Conservation (phyloP, 345 rosid genomes). For the Lumnitzera racemosa region DNA sequence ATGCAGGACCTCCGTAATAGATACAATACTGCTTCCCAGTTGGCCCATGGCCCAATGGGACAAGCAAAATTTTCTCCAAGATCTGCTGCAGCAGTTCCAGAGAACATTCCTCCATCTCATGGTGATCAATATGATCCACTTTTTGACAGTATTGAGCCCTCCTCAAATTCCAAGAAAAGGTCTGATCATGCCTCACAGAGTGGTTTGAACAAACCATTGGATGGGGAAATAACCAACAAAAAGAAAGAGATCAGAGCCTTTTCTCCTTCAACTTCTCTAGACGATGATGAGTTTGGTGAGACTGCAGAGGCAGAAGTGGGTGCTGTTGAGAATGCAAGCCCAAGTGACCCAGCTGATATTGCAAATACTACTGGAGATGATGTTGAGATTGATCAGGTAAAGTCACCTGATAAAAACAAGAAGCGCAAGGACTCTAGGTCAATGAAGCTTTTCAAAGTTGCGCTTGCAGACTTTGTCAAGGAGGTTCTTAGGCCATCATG, state of each 20-base stretch:
- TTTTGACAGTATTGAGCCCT: slow-evolving; percentile 73
- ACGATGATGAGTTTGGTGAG: slow-evolving; percentile 63
- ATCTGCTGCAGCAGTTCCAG: slow-evolving; percentile 27
- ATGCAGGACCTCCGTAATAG: slow-evolving; percentile 21
- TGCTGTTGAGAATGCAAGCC: slow-evolving; percentile 51
- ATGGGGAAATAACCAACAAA: slow-evolving; percentile 48
- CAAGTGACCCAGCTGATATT: slow-evolving; percentile 26
- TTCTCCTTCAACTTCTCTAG: slow-evolving; percentile 26
- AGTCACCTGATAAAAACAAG: slow-evolving; percentile 43
- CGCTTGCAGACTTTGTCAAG: slow-evolving; percentile 85
- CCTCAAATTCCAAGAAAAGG: slow-evolving; percentile 31
- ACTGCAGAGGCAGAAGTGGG: slow-evolving; percentile 57
- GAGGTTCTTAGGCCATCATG: slow-evolving; percentile 85
- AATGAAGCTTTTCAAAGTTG: slow-evolving; percentile 59
- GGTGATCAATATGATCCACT: slow-evolving; percentile 82
- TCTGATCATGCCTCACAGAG: slow-evolving; percentile 27
- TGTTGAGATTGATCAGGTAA: slow-evolving; percentile 50
- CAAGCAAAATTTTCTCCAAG: slow-evolving; percentile 33
- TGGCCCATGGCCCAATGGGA: slow-evolving; percentile 22
- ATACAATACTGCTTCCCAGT: slow-evolving; percentile 16
- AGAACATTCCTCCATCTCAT: slow-evolving; percentile 21
- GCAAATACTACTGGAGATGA: slow-evolving; percentile 25
- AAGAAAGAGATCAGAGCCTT: slow-evolving; percentile 31
- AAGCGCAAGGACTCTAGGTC: slow-evolving; percentile 59
- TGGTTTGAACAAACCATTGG: slow-evolving; percentile 45